phyloP scores from a whole-genome alignment of 257 asterid species.

The Prunella vulgaris region DNA sequence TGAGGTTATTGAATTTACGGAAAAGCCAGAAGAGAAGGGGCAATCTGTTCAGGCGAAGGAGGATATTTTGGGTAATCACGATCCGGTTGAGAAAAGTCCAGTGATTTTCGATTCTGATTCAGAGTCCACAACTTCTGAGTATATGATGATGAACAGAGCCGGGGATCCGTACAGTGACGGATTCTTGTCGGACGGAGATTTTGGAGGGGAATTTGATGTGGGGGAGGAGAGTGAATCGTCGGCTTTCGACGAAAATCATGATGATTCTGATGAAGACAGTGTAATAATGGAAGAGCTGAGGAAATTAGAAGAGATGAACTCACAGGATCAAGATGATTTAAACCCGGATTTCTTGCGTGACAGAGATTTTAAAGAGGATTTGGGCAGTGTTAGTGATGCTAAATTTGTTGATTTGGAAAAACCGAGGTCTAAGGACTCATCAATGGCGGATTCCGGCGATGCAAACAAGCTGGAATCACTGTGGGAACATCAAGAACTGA shows the following conservation, averaged over 20 bases:
- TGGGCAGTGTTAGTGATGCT: background rate
- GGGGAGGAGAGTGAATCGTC: constrained; percentile 23
- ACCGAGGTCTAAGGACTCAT: constrained; percentile 26
- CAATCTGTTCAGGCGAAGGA: constrained; percentile 21
- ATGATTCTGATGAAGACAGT: constrained; percentile 35
- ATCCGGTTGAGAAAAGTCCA: too few species aligned
- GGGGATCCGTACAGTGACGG: constrained; percentile 40
- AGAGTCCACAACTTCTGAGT: constrained; percentile 35
- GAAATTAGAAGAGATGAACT: constrained; percentile 23
- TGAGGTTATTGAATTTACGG: constrained; percentile 4
- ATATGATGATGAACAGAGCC: constrained; percentile 18
- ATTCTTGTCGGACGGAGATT: constrained; percentile 60
- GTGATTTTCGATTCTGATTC: constrained; percentile 30
- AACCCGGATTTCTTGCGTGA: constrained; percentile 32
- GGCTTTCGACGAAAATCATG: constrained; percentile 30
- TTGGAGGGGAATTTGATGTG: constrained; percentile 32
- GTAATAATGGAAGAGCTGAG: constrained; percentile 39
- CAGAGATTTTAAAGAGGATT: constrained; percentile 35
- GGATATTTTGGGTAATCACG: background rate
- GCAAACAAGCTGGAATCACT: constrained; percentile 58
- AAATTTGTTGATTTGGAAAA: constrained; percentile 22
- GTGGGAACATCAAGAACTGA: constrained; percentile 98
- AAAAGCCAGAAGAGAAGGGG: constrained; percentile 4
- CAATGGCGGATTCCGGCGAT: constrained; percentile 30
- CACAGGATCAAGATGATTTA: background rate